These are phyloP conservation scores for Kazachstania taianensis DNA, from an alignment of 805 yeast species.

Conservation along the genomic window DNA sequence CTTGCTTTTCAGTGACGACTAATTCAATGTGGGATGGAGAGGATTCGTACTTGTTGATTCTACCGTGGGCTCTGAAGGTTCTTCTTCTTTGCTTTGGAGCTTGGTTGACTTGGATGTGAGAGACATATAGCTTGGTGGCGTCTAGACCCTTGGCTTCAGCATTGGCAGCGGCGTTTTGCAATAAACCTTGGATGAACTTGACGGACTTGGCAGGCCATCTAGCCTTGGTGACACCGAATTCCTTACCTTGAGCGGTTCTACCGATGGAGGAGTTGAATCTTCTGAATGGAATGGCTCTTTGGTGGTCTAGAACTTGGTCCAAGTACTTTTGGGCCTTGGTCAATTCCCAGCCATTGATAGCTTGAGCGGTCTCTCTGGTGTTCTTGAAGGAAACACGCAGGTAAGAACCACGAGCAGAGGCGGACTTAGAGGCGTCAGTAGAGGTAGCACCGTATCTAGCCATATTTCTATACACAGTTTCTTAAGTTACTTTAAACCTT, in stretches of 20 bases:
- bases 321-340: conserved; percentile 93
- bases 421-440: conserved; percentile 98
- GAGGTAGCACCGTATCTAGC: conserved; percentile 99
- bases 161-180: conserved; percentile 96
- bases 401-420: conserved; percentile 99
- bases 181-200: conserved; percentile 86
- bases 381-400: conserved; percentile 99
- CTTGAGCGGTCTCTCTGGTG: conserved; percentile 99
- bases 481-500: too few species aligned
- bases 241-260: conserved; percentile 99
- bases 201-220: conserved; percentile 99
- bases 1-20: conserved; percentile 90
- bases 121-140: conserved; percentile 82
- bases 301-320: conserved; percentile 91
- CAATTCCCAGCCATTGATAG: conserved; percentile 96
- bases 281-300: conserved; percentile 99
- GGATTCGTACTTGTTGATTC: conserved; percentile 98
- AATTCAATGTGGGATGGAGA: conserved; percentile 98
- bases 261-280: conserved; percentile 94
- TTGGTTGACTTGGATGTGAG: conserved; percentile 99
- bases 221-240: conserved; percentile 99
- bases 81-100: conserved; percentile 99
- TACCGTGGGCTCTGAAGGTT: conserved; percentile 99
- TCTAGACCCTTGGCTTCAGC: conserved; percentile 99
- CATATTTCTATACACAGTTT: conserved; percentile 40